Percentiles rank a stretch among this genome's conserved stretches.
phyloP scores from a whole-genome alignment of 2,329 filamentous ascomycete species.

The Xylaria sp. region DNA sequence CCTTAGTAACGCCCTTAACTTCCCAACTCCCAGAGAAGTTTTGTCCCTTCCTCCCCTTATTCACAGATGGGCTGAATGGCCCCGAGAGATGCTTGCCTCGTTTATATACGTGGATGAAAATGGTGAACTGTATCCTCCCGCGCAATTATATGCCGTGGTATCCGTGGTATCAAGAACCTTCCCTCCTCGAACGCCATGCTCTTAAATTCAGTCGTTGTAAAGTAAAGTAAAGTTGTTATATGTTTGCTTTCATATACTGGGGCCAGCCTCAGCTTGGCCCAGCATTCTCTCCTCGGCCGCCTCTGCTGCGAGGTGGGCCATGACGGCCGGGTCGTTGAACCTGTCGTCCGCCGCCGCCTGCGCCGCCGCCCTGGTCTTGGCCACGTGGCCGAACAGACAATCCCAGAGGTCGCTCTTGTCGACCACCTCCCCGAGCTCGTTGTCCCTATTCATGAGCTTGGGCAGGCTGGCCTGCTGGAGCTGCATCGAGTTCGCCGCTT shows the following conservation, averaged over 20 bases:
- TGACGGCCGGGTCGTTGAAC: conserved; percentile 40
- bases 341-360: conserved; percentile 28
- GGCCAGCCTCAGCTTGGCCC: conserved; percentile 4
- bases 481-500: conserved; percentile 83
- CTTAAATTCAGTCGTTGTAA: neutral
- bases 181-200: neutral
- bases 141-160: no score
- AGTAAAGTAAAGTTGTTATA: no score
- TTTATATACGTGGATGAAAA: no score
- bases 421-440: conserved; percentile 77
- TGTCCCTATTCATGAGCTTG: conserved; percentile 70
- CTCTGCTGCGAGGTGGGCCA: conserved; percentile 49
- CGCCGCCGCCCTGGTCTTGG: conserved; percentile 32
- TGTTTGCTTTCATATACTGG: neutral
- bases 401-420: conserved; percentile 80
- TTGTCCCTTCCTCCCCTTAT: no score
- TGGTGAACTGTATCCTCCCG: no score
- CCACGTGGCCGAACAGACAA: conserved; percentile 75
- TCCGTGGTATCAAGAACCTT: no score
- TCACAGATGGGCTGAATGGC: no score
- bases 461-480: conserved; percentile 72
- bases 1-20: no score
- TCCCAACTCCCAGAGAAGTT: no score
- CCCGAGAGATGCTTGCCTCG: no score
- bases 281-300: conserved; percentile 45